phyloP scores from a whole-genome alignment of 148 eudicot species.

The Fagopyrum tataricum region DNA sequence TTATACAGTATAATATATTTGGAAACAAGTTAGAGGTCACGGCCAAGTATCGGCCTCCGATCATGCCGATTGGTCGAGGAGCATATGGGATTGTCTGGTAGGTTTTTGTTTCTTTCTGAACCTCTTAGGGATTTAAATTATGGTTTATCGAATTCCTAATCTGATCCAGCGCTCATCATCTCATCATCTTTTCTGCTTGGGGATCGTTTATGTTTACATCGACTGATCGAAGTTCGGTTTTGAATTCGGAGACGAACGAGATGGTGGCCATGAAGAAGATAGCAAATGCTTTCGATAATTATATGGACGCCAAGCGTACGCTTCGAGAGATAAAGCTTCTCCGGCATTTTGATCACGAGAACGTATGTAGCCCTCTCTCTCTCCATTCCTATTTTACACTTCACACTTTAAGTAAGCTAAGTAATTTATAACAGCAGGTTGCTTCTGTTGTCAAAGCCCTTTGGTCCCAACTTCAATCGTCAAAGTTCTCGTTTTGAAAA shows the following conservation, averaged over 20 bases:
- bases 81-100: slow-evolving; percentile 98
- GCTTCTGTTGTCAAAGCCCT: no score
- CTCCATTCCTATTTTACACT: not conserved
- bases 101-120: not conserved
- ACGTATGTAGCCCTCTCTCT: slow-evolving; percentile 27
- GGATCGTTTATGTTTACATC: not conserved
- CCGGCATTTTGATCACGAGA: slow-evolving; percentile 82
- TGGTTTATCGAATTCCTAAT: not conserved
- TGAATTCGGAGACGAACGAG: slow-evolving; percentile 72
- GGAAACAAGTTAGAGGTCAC: slow-evolving; percentile 68
- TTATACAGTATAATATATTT: slow-evolving; percentile 56
- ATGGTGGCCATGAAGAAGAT: slow-evolving; percentile 92
- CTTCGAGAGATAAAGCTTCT: slow-evolving; percentile 89
- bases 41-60: slow-evolving; percentile 73
- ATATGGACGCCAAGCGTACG: slow-evolving; percentile 85
- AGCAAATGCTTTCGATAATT: slow-evolving; percentile 83
- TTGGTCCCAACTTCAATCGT: no score
- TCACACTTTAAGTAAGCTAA: no score
- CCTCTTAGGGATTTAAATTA: not conserved
- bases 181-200: not conserved
- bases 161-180: not conserved
- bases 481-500: no score
- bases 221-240: slow-evolving; percentile 44
- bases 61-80: slow-evolving; percentile 90
- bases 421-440: no score